A percentile compares a stretch with the other conserved stretches of the same genome.
phyloP scores from a whole-genome alignment of 768 basidiomycete genomes.

The Calocera viscosa region DNA sequence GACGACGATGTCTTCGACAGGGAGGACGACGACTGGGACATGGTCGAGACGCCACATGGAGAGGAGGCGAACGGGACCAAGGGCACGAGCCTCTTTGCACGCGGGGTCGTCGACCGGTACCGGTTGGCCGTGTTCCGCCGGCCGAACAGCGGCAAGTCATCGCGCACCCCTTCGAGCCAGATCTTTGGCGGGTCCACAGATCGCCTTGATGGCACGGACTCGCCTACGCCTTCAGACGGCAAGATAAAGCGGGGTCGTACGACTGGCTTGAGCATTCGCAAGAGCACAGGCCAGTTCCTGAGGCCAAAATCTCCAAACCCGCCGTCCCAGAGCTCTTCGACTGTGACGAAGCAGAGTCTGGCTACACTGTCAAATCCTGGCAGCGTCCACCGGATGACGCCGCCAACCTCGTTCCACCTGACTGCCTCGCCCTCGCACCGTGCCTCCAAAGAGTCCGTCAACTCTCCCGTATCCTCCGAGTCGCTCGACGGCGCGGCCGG shows the following conservation, averaged over 20 bases:
- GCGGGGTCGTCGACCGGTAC: slow-evolving; percentile 86
- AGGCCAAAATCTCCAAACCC: neutral
- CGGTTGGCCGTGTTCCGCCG: slow-evolving; percentile 68
- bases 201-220: slow-evolving; percentile 27
- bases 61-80: slow-evolving; percentile 68
- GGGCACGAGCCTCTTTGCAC: slow-evolving; percentile 70
- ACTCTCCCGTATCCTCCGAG: slow-evolving; percentile 18
- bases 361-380: neutral
- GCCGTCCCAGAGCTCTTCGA: neutral
- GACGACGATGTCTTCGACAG: slow-evolving; percentile 37
- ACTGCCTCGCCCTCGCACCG: slow-evolving; percentile 1
- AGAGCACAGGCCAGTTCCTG: slow-evolving; percentile 59
- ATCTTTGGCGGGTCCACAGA: neutral
- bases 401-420: neutral
- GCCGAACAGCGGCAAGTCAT: slow-evolving; percentile 36
- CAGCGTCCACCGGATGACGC: neutral
- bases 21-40: slow-evolving; percentile 85
- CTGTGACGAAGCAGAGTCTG: neutral
- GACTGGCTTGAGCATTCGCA: slow-evolving; percentile 57
- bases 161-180: neutral
- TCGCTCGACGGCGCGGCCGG: slow-evolving; percentile 24
- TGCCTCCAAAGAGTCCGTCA: slow-evolving; percentile 6
- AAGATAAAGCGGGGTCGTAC: slow-evolving; percentile 53
- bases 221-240: slow-evolving; percentile 38
- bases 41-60: slow-evolving; percentile 58